Conservation (phyloP, 768 basidiomycete species). For the Macrolepiota fuliginosa region DNA sequence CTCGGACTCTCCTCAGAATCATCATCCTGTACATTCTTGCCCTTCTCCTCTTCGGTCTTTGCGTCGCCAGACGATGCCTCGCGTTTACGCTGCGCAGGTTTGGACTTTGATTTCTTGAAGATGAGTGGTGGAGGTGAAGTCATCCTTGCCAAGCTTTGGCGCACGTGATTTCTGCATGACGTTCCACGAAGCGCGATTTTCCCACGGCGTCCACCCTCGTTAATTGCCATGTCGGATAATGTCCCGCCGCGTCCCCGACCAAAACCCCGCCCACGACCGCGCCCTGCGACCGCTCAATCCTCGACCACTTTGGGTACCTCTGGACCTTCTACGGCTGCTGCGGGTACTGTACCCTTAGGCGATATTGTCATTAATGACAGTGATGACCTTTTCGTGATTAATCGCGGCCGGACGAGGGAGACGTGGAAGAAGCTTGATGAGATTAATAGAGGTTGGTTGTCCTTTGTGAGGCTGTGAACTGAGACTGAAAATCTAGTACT, state of each 20-base stretch:
- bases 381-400: conserved; percentile 71
- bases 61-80: conserved; percentile 38
- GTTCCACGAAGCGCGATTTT: conserved; percentile 25
- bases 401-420: conserved; percentile 50
- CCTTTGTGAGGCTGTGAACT: not conserved
- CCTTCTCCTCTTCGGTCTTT: conserved; percentile 4
- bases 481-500: not conserved
- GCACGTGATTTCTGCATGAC: conserved; percentile 36
- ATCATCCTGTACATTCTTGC: conserved; percentile 22
- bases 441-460: conserved; percentile 49
- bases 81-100: conserved; percentile 37
- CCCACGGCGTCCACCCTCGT: conserved; percentile 36
- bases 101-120: conserved; percentile 49
- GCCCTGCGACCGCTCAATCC: conserved; percentile 16
- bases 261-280: conserved; percentile 55
- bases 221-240: conserved; percentile 29
- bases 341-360: conserved; percentile 16
- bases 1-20: conserved; percentile 52
- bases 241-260: conserved; percentile 51
- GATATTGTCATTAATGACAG: conserved; percentile 45
- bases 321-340: conserved; percentile 14
- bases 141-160: conserved; percentile 23
- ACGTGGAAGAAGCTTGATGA: conserved; percentile 62
- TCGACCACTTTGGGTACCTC: conserved; percentile 11
- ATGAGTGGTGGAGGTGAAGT: conserved; percentile 44